These are phyloP conservation scores for Russula vinacea DNA, from an alignment of 768 basidiomycete species.

Conservation along the genomic window DNA sequence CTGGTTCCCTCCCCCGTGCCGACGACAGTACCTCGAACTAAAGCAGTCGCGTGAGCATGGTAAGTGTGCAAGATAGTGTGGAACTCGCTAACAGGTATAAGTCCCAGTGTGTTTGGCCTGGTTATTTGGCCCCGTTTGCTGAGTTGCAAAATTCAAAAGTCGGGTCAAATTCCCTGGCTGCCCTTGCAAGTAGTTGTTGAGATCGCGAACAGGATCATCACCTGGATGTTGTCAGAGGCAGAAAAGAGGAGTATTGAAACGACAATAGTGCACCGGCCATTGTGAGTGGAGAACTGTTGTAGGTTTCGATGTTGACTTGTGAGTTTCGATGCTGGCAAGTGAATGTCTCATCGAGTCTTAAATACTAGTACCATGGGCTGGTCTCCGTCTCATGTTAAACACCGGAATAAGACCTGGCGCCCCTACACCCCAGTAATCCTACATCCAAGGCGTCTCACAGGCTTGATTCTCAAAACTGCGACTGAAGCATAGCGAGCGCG, in stretches of 20 bases:
- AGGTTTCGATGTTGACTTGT: not conserved
- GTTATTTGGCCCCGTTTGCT: slow-evolving; percentile 6
- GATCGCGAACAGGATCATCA: not conserved
- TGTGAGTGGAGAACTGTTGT: not conserved
- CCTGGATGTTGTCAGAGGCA: slow-evolving; percentile 14
- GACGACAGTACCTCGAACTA: not conserved
- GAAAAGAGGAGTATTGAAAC: not conserved
- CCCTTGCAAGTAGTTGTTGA: slow-evolving; percentile 20
- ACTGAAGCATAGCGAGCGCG: not conserved
- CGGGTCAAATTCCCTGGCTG: not conserved
- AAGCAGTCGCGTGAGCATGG: not conserved
- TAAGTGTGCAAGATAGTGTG: too few species aligned
- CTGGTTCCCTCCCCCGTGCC: not conserved
- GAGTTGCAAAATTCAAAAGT: not conserved
- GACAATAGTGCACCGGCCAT: slow-evolving; percentile 2
- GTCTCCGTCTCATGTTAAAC: not conserved
- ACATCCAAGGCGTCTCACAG: slow-evolving; percentile 5
- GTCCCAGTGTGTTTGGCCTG: not conserved
- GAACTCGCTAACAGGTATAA: slow-evolving; percentile 13
- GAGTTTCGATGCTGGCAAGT: not conserved
- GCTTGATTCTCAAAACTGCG: not conserved
- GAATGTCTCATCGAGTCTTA: not conserved
- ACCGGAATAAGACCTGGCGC: not conserved
- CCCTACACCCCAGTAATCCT: slow-evolving; percentile 10
- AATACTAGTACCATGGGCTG: not conserved